phyloP scores from a whole-genome alignment of 805 yeast species.

The Barnettozyma populi region DNA sequence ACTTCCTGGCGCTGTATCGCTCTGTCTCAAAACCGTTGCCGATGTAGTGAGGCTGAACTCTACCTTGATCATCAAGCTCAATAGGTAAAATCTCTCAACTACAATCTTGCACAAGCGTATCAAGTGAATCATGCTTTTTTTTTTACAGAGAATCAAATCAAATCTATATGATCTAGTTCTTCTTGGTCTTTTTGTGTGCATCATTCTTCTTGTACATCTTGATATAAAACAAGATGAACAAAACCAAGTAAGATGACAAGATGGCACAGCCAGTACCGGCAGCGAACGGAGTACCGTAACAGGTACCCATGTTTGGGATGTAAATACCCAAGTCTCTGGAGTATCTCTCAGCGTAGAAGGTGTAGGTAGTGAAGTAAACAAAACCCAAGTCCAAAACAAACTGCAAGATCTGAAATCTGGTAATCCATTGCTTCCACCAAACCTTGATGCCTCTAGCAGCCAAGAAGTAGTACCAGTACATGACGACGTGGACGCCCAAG shows the following conservation, averaged over 20 bases:
- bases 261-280: slow-evolving; percentile 89
- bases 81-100: not conserved
- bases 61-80: not conserved
- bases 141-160: not conserved
- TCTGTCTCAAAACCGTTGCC: not conserved
- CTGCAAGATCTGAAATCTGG: slow-evolving; percentile 91
- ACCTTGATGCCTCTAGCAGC: slow-evolving; percentile 90
- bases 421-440: slow-evolving; percentile 99
- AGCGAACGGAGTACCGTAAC: slow-evolving; percentile 90
- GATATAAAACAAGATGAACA: slow-evolving; percentile 91
- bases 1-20: not conserved
- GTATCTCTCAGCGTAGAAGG: slow-evolving; percentile 76
- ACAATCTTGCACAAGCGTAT: not conserved
- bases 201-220: slow-evolving; percentile 62
- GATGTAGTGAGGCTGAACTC: not conserved
- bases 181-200: slow-evolving; percentile 20
- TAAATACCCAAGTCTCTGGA: slow-evolving; percentile 34
- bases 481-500: slow-evolving; percentile 88
- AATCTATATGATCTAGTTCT: not conserved
- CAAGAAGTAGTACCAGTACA: slow-evolving; percentile 97
- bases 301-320: slow-evolving; percentile 77
- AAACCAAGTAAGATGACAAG: slow-evolving; percentile 79
- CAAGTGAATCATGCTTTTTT: not conserved
- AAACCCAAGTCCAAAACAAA: slow-evolving; percentile 84
- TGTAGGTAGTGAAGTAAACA: slow-evolving; percentile 91